Evolutionary conservation across 495 filamentous ascomycete genomes (phyloP), one percentile per base, ranked within the genome.

Genomic region (Aspergillus coremiiformis): DNA sequence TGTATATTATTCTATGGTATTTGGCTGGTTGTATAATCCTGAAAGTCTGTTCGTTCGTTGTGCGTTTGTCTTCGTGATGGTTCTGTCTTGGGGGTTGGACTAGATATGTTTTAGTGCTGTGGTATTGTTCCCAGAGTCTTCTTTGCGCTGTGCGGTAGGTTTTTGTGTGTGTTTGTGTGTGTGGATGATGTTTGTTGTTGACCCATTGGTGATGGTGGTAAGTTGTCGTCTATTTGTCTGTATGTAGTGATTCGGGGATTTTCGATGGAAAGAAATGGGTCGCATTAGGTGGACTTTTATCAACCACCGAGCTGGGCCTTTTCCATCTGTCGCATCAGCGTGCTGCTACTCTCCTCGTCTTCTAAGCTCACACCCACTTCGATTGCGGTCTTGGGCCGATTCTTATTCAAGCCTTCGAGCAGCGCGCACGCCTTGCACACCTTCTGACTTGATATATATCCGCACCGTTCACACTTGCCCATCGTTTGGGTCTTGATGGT

Each of bases 371-470:
- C 65, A 26, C 73, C 73, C 39, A 85, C 65, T 55, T 80, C 76
- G 47, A 94, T 85, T 51, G 81, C 74, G 50, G 84, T 88, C 72
- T 85, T 86, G 19, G 93, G 85, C 29, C 90, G 71, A 60, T 87
- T 95, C 73, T 91, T 94, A 62, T 96, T 97, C 53, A 98, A 67
- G 0, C 87, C 88, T 55, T 97, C 91, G 11, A 98, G 79, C 15
- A 98, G 74, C 51, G 80, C 83, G 69, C 93, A 98, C 1, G 93
- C 93, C 68, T 98, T 94, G 70, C 93, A 98, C 37, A 96, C 80
- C n/a, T 78, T 77, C 66, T 97, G 93, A 62, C 90, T 95, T 0
- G 92, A 96, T 64, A 98, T 85, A 62, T 98, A 98, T 10, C 93
- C 93, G 58, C 93, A 98, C 23, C 81, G 83, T 60, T 79, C 82